phyloP scores from a whole-genome alignment of 805 yeast genomes.

The Metschnikowia noctiluminum region DNA sequence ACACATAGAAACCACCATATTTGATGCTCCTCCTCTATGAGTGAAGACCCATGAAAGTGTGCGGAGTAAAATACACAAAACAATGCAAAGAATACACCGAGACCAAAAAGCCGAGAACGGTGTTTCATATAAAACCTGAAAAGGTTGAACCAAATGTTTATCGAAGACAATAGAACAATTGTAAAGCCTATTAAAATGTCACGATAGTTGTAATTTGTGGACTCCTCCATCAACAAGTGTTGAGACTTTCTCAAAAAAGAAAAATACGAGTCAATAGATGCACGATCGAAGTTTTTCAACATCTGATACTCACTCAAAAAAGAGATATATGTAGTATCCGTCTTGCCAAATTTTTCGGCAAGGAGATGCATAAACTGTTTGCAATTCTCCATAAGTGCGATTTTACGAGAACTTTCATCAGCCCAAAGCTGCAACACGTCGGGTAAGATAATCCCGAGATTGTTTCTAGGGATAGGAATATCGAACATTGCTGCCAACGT shows the following conservation, averaged over 20 bases:
- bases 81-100: constrained; percentile 12
- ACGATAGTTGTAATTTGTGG: constrained; percentile 68
- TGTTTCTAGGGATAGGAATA: constrained; percentile 67
- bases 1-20: constrained; percentile 73
- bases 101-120: background rate
- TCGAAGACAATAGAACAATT: constrained; percentile 7
- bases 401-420: constrained; percentile 26
- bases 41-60: constrained; percentile 74
- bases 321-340: constrained; percentile 8
- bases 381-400: constrained; percentile 52
- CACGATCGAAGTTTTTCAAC: constrained; percentile 3
- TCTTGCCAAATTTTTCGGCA: constrained; percentile 35
- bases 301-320: constrained; percentile 15
- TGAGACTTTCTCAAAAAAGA: constrained; percentile 48
- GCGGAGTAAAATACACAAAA: constrained; percentile 49
- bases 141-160: background rate
- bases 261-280: constrained; percentile 21
- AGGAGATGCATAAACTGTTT: constrained; percentile 50
- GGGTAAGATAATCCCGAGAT: constrained; percentile 66
- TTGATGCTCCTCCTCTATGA: constrained; percentile 95
- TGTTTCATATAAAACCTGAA: background rate
- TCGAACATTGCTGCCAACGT: constrained; percentile 59
- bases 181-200: constrained; percentile 37
- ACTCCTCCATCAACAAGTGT: constrained; percentile 47
- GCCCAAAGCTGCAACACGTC: constrained; percentile 55